phyloP scores from a whole-genome alignment of 345 rosid species.

The Salix brachista region DNA sequence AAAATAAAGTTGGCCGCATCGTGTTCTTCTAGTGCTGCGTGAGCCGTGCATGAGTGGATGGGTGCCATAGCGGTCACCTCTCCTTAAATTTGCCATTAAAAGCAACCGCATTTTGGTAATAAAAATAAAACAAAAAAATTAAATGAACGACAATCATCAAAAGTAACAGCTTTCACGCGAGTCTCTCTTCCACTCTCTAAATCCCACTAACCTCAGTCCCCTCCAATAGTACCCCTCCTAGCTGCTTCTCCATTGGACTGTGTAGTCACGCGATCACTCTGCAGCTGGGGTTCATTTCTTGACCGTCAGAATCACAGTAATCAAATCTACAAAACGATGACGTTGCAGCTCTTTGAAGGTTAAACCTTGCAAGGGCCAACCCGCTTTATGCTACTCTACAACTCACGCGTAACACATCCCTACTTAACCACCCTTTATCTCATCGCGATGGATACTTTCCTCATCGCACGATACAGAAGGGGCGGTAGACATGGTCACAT shows the following conservation, averaged over 20 bases:
- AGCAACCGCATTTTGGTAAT: neutral
- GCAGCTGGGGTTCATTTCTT: neutral
- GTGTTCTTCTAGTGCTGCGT: neutral
- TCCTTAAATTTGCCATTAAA: slow-evolving; percentile 21
- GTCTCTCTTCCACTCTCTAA: neutral
- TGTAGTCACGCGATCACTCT: neutral
- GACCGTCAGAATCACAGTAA: neutral
- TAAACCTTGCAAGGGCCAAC: neutral
- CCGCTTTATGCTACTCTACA: neutral
- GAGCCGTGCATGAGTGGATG: neutral
- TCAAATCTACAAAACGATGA: slow-evolving; percentile 17
- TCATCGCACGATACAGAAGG: neutral
- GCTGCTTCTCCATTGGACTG: neutral
- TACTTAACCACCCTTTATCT: neutral
- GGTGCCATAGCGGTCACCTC: neutral
- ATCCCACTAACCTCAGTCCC: neutral
- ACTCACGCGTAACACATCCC: neutral
- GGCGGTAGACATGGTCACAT: neutral
- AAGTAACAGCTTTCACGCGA: neutral
- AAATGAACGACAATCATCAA: neutral
- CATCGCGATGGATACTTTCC: neutral
- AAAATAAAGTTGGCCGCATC: neutral
- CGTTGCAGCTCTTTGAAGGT: slow-evolving; percentile 5
- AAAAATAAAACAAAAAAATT: neutral
- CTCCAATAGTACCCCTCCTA: neutral